Evolutionary conservation across 495 filamentous ascomycete genomes (phyloP).

Genomic region (Annulohypoxylon stygium): DNA sequence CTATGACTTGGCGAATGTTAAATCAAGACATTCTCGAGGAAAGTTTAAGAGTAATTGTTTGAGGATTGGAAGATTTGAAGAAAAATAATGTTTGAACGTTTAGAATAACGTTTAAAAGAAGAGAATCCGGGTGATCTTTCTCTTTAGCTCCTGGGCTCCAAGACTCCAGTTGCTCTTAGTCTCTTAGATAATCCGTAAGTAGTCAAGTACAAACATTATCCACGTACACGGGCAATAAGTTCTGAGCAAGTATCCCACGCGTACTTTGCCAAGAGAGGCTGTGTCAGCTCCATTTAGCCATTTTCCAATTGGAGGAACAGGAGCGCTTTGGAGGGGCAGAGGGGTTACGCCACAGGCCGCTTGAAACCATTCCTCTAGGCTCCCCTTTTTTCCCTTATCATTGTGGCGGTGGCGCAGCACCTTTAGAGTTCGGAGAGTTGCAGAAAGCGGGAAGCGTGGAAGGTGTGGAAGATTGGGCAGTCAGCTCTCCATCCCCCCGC

Average conservation of each 20-base stretch:
- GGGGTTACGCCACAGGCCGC: constrained; percentile 11
- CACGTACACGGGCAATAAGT: constrained; percentile 3
- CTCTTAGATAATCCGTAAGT: not conserved
- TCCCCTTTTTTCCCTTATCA: not conserved
- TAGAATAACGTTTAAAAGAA: not conserved
- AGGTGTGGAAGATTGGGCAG: not conserved
- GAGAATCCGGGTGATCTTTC: constrained; percentile 3
- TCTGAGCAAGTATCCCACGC: constrained; percentile 11
- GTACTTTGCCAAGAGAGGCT: constrained; percentile 24
- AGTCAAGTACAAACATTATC: not conserved
- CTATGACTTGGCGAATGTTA: constrained; percentile 3
- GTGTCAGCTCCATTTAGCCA: not conserved
- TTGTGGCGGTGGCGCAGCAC: constrained; percentile 19
- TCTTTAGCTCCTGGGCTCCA: not conserved
- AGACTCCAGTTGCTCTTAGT: not conserved
- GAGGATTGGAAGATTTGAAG: not conserved
- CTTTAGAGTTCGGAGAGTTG: not conserved
- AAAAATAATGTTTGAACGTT: not conserved
- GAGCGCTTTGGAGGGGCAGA: not conserved
- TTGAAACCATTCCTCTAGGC: not conserved
- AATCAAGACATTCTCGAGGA: not conserved
- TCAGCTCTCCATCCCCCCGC: not conserved
- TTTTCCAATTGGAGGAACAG: not conserved
- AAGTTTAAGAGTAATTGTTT: not conserved
- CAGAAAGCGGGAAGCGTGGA: not conserved